These are phyloP conservation scores for Protomyces lactucae-debilis DNA, from an alignment of 1,139 yeast genomes.

Conservation along the genomic window DNA sequence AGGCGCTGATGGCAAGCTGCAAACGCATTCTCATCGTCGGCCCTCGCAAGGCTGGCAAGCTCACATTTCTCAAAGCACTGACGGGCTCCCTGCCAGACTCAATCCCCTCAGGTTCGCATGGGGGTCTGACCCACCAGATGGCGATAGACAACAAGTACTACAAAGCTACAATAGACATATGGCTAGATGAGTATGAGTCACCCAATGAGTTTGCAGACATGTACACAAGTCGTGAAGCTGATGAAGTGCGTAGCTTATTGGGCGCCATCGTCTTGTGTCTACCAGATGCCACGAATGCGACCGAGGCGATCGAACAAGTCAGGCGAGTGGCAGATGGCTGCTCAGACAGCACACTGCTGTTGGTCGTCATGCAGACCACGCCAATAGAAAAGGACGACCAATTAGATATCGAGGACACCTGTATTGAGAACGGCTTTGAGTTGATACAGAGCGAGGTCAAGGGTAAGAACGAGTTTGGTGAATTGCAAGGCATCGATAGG, in stretches of 20 bases:
- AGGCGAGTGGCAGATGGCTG: constrained; percentile 17
- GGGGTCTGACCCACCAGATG: constrained; percentile 28
- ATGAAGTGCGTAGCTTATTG: constrained; percentile 22
- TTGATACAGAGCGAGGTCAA: constrained; percentile 14
- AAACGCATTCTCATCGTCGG: constrained; percentile 23
- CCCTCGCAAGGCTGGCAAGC: constrained; percentile 19
- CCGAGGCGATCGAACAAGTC: constrained; percentile 7
- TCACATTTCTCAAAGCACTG: constrained; percentile 21
- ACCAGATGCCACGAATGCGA: not conserved
- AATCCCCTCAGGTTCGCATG: constrained; percentile 17
- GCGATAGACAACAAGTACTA: constrained; percentile 26
- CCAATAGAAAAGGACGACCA: not conserved
- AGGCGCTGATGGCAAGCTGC: not conserved
- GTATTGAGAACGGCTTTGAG: constrained; percentile 27
- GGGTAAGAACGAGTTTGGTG: constrained; percentile 22
- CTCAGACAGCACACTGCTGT: not conserved
- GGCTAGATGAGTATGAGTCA: constrained; percentile 28
- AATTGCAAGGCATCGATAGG: constrained; percentile 22
- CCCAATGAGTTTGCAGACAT: constrained; percentile 4
- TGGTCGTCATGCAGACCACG: not conserved
- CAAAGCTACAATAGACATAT: constrained; percentile 22
- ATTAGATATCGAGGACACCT: not conserved
- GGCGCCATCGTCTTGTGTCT: constrained; percentile 27
- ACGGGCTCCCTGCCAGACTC: constrained; percentile 20
- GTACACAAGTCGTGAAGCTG: constrained; percentile 28